Evolutionary conservation across 495 filamentous ascomycete genomes (phyloP).

Genomic region (Cudoniella acicularis): DNA sequence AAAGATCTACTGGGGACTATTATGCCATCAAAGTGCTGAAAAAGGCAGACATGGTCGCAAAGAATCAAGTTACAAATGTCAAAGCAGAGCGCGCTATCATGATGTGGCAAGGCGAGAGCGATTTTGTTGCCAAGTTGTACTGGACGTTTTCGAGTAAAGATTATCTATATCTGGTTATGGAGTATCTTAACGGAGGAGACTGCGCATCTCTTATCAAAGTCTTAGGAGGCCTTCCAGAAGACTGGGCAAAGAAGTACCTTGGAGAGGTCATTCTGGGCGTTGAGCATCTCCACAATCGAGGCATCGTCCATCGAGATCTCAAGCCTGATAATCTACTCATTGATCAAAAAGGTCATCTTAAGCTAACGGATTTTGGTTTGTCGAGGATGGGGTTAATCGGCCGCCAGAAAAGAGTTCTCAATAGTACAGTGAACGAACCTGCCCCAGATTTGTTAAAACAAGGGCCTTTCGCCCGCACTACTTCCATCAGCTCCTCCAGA

Average conservation of each 20-base stretch:
- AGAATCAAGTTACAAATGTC: constrained; percentile 98
- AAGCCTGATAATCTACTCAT: constrained; percentile 98
- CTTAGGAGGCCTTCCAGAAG: constrained; percentile 84
- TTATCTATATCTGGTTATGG: constrained; percentile 98
- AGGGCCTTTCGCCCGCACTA: constrained; percentile 80
- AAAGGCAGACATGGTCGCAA: constrained; percentile 99
- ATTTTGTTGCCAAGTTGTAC: constrained; percentile 97
- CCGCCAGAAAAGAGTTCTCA: constrained; percentile 88
- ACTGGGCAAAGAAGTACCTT: constrained; percentile 96
- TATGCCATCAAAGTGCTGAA: constrained; percentile 98
- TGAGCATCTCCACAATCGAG: constrained; percentile 88
- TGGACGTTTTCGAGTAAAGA: constrained; percentile 99
- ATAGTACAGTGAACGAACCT: constrained; percentile 69
- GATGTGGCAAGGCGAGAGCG: constrained; percentile 99
- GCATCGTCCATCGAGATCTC: constrained; percentile 93
- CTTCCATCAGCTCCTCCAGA: constrained; percentile 87
- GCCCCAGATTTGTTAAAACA: constrained; percentile 89
- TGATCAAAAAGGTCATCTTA: constrained; percentile 93
- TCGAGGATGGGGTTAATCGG: constrained; percentile 97
- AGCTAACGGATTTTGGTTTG: constrained; percentile 94
- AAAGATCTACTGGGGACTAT: constrained; percentile 97
- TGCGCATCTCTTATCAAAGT: constrained; percentile 95
- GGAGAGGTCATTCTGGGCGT: constrained; percentile 93
- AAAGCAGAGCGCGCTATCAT: constrained; percentile 99
- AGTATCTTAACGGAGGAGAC: constrained; percentile 96